Evolutionary conservation across 2,329 filamentous ascomycete genomes (phyloP).

Genomic region (Penicillium rolfsii): DNA sequence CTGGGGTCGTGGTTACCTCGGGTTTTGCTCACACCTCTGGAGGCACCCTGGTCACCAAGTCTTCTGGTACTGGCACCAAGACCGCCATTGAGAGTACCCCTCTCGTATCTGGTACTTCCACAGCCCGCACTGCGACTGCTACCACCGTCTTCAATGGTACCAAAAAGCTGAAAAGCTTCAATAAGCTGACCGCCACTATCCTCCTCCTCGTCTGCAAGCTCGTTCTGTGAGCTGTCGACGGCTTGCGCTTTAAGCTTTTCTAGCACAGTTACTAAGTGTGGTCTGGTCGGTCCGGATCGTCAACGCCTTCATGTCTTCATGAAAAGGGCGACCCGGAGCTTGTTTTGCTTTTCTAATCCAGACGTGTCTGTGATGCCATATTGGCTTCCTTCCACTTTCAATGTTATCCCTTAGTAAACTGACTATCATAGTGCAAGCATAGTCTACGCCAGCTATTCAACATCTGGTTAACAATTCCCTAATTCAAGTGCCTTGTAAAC

Average conservation of each 20-base stretch:
- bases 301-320: neutral
- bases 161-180: neutral
- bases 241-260: neutral
- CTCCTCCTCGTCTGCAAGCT: neutral
- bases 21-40: neutral
- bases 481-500: neutral
- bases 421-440: neutral
- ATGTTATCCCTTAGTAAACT: no score
- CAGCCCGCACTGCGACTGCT: neutral
- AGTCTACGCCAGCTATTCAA: neutral
- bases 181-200: neutral
- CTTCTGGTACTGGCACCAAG: neutral
- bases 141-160: neutral
- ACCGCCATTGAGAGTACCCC: neutral
- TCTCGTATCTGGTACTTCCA: neutral
- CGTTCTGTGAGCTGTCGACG: neutral
- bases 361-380: neutral
- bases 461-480: neutral
- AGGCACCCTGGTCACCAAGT: neutral
- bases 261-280: neutral
- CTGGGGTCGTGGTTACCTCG: neutral
- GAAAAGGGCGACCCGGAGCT: neutral
- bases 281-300: neutral
- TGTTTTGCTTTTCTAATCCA: neutral
- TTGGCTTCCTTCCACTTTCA: neutral